Base-by-base conservation (phyloP, 805 yeast genomes). In the Saccharomycopsis oosterbeekiorum region DNA sequence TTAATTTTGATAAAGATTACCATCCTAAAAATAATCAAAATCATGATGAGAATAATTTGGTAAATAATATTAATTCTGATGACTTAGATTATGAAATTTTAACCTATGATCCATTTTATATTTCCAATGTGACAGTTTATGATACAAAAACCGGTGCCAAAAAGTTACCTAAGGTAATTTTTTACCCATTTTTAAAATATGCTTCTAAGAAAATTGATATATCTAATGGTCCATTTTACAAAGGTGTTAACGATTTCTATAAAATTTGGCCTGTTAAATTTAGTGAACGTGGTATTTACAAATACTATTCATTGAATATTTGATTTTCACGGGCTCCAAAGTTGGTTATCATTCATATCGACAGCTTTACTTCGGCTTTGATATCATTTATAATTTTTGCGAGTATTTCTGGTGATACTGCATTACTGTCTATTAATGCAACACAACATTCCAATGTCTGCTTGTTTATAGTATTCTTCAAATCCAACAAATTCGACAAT, bases 61-160 rank as follows among this genome's bases (percentile, higher is more conserved):
- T 26, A n/a, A 34, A 50, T 29, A 37, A 29, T 29, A 51, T 34
- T 17, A 51, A 58, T 53, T 53, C 14, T 9, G 56, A 59, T n/a
- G 65, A 59, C 9, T 36, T 63, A 19, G 65, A 63, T 41, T 63
- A 63, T 55, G 65, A 63, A 42, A 54, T 63, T 37, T 50, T 63
- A 9, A 63, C 64, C 2, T 42, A 63, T 39, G 64, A 63, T 55
- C 65, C 65, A 1, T n/a, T 42, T 50, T 63, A 58, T 57, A 55
- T 59, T n/a, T 62, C 65, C 6, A 63, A 63, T 41, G 64, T 50
- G 2, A 61, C 62, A 2, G 29, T 36, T 42, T 82, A 81, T 65
- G 85, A 82, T 69, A 71, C 79, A 57, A 78, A 76, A 60, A 82
- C 85, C 0, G 86, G 86, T 9, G 74, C 78, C 60, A 80, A 80